Percentiles rank a stretch among this genome's conserved stretches.
Conservation (phyloP, 257 asterid species). For the Cynanchum wilfordii region DNA sequence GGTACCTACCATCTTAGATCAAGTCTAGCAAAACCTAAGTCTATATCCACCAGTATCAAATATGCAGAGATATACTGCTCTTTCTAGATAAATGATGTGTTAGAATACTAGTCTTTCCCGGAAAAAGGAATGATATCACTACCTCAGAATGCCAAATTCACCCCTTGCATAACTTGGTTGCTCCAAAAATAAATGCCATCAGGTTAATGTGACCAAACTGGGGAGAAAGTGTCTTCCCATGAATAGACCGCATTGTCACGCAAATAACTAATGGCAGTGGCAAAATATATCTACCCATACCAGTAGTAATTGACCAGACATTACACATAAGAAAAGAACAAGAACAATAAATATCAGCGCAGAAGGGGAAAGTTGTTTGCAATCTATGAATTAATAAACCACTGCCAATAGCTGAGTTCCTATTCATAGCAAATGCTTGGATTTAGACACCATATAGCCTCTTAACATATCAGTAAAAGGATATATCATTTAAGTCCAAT, state of each 20-base stretch:
- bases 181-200: not conserved
- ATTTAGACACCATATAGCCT: not conserved
- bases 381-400: not conserved
- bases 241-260: not conserved
- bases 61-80: not conserved
- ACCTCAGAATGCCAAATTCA: not conserved
- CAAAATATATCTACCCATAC: not conserved
- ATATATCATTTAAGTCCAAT: not conserved
- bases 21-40: not conserved
- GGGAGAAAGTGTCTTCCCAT: not conserved
- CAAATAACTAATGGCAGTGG: not conserved
- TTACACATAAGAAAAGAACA: no score
- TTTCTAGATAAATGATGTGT: not conserved
- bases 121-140: not conserved
- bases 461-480: not conserved
- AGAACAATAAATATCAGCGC: not conserved
- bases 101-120: not conserved
- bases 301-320: not conserved
- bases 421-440: not conserved
- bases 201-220: not conserved
- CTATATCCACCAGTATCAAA: not conserved
- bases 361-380: not conserved
- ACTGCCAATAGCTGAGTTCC: not conserved
- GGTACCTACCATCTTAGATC: not conserved
- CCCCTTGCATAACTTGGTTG: not conserved